Conservation (phyloP, 345 rosid species). For the Raphanus sativus region DNA sequence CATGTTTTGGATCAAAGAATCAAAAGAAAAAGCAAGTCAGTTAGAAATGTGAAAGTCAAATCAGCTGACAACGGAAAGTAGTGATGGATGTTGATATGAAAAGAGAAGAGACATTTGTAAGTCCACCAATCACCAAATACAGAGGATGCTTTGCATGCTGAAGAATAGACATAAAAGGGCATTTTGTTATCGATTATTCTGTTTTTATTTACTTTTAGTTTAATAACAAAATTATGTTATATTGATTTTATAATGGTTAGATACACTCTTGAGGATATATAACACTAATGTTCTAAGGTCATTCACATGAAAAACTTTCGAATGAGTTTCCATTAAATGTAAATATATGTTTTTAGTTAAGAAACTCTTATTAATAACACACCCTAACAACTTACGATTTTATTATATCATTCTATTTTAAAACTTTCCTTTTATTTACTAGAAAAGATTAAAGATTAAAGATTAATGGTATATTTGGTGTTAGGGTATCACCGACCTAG, state of each 20-base stretch:
- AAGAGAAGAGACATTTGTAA: no score
- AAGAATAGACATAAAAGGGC: no score
- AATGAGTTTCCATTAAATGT: neutral
- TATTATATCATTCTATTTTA: neutral
- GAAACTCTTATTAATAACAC: neutral
- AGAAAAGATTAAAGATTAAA: neutral
- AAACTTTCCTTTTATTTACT: neutral
- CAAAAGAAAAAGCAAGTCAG: no score
- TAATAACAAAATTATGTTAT: neutral
- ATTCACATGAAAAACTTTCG: neutral
- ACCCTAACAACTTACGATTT: neutral
- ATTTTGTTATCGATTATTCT: no score
- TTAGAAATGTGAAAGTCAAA: no score
- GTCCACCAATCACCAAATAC: no score
- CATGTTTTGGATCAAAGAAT: no score
- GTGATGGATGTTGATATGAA: no score
- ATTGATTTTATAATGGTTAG: neutral
- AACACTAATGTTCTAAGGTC: neutral
- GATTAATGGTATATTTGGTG: neutral
- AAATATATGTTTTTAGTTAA: no score
- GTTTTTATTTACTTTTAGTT: no score
- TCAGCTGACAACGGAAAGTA: no score
- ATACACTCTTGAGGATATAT: neutral
- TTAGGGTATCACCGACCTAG: slow-evolving; percentile 59
- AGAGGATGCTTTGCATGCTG: no score